These are phyloP conservation scores for Colletotrichum shisoi DNA, from an alignment of 2,329 filamentous ascomycete species.

Conservation along the genomic window DNA sequence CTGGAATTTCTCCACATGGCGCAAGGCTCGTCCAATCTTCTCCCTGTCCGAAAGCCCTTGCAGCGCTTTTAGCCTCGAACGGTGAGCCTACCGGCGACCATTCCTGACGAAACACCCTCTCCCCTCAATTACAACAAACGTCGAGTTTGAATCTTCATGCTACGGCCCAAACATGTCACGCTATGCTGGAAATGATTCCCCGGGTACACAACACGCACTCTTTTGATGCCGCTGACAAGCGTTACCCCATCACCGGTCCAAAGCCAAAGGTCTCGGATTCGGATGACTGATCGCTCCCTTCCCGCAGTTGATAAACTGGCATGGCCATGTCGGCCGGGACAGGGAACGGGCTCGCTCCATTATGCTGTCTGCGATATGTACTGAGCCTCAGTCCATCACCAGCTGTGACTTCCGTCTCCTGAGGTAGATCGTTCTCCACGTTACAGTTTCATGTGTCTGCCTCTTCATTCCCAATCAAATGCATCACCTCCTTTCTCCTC, in stretches of 20 bases:
- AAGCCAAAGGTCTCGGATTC: conserved; percentile 26
- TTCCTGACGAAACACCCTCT: conserved; percentile 21
- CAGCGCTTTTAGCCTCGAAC: conserved; percentile 4
- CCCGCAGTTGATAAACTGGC: conserved; percentile 32
- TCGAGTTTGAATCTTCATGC: conserved; percentile 24
- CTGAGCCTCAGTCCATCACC: conserved; percentile 10
- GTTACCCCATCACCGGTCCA: conserved; percentile 12
- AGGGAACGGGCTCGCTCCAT: conserved; percentile 22
- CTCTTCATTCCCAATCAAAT: conserved; percentile 34
- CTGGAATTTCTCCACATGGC: conserved; percentile 32
- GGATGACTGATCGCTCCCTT: conserved; percentile 34
- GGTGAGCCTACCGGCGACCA: background rate
- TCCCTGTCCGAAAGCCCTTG: background rate
- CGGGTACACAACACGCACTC: conserved; percentile 2
- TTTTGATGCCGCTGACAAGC: conserved; percentile 21
- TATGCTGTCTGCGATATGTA: conserved; percentile 1
- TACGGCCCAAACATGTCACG: conserved; percentile 21
- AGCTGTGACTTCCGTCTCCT: conserved; percentile 27
- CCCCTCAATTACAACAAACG: conserved; percentile 9
- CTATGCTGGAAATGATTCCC: conserved; percentile 20
- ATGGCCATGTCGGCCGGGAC: conserved; percentile 15
- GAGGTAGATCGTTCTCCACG: conserved; percentile 36
- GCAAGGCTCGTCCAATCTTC: conserved; percentile 24
- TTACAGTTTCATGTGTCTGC: conserved; percentile 31
- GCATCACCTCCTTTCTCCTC: conserved; percentile 15